phyloP scores from a whole-genome alignment of 2,329 filamentous ascomycete genomes.

The Peltaster fructicola region DNA sequence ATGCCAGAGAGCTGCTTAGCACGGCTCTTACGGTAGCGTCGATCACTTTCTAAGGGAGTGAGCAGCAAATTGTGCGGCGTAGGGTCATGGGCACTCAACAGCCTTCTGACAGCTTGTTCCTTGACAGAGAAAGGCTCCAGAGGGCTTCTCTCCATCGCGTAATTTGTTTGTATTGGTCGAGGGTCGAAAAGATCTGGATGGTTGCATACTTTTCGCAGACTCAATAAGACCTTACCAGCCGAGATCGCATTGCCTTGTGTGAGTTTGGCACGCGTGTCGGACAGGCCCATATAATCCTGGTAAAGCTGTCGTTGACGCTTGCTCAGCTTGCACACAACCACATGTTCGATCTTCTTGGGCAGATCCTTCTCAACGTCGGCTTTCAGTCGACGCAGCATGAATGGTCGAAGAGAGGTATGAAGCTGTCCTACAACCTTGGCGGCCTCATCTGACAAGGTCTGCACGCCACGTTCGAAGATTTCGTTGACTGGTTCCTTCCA shows the following conservation, averaged over 20 bases:
- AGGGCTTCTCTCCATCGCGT: constrained; percentile 62
- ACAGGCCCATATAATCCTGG: constrained; percentile 83
- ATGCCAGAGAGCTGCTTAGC: constrained; percentile 10
- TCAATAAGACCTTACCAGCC: constrained; percentile 97
- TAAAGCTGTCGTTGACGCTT: constrained; percentile 92
- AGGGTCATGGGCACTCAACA: constrained; percentile 10
- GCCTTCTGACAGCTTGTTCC: constrained; percentile 50
- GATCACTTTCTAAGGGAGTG: constrained; percentile 7
- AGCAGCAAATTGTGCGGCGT: constrained; percentile 8
- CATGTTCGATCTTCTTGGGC: constrained; percentile 94
- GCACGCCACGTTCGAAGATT: constrained; percentile 83
- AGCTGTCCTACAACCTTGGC: constrained; percentile 82
- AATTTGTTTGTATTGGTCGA: constrained; percentile 88
- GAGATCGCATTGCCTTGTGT: constrained; percentile 90
- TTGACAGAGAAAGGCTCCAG: constrained; percentile 56
- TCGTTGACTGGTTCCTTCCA: constrained; percentile 91
- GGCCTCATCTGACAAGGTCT: constrained; percentile 87
- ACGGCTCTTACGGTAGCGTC: constrained; percentile 7
- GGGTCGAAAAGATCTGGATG: constrained; percentile 95
- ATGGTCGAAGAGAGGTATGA: constrained; percentile 83
- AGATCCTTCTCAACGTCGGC: constrained; percentile 98
- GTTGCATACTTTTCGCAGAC: constrained; percentile 92
- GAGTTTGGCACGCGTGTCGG: constrained; percentile 75
- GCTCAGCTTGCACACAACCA: constrained; percentile 86
- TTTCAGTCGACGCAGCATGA: constrained; percentile 77